Base-by-base conservation (phyloP, 495 filamentous ascomycete genomes). In the Venustampulla echinocandica region DNA sequence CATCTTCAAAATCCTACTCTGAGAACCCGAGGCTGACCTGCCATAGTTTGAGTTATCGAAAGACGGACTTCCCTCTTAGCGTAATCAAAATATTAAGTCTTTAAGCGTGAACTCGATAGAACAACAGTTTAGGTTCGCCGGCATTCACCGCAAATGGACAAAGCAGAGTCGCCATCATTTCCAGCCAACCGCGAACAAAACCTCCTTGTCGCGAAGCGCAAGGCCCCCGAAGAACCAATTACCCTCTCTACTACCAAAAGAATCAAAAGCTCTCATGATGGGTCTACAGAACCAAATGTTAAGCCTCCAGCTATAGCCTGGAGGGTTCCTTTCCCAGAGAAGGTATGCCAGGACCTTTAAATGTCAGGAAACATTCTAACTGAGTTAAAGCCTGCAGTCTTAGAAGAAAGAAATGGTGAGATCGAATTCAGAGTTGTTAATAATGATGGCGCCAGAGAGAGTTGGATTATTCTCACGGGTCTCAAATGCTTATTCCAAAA, bases 401-500 rank as follows among this genome's bases (percentile, higher is more conserved):
- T 92, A 47, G 92, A 98, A 63, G 92, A 98, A 63, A 84, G 87
- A 54, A 85, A 85, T 61, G 90, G 92, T 55, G 88, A 95, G 35
- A 98, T 98, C 50, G 89, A 96, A 61, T 96, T 98, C 57, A 81
- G 89, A 20, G 92, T 96, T 1, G 92, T 98, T 51, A 98, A 98
- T 68, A 98, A 98, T 61, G 92, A 98, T 61, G 82, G 83, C 53
- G 73, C 79, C 13, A 76, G 82, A 38, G 88, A 95, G 57, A 92
- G 84, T 65, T 79, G 88, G 24, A 92, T 97, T 55, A 90, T 98
- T 56, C 76, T 98, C 18, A 95, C 90, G 0, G 92, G 92, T 7
- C 65, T 98, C 32, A 98, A 97, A 63, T 95, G 89, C 59, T 94
- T 98, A 41, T 98, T 98, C 60, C 92, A 98, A 63, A 97, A 98